A percentile compares a stretch with the other conserved stretches of the same genome.
Evolutionary conservation across 768 basidiomycete genomes (phyloP).

Genomic region (Phaeotremella skinneri): DNA sequence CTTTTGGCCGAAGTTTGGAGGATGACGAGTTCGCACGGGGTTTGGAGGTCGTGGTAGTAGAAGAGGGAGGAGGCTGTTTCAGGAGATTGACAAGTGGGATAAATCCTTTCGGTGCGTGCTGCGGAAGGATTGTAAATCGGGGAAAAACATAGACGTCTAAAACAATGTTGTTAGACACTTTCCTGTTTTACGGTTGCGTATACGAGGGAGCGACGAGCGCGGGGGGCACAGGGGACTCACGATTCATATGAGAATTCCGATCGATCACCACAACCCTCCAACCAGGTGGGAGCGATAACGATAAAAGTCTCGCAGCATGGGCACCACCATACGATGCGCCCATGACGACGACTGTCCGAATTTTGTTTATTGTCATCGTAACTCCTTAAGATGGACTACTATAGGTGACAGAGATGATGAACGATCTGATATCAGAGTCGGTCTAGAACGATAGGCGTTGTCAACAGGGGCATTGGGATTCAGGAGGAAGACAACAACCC

Average conservation of each 20-base stretch:
- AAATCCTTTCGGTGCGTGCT: conserved; percentile 45
- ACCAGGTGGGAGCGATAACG: conserved; percentile 31
- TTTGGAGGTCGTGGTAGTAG: conserved; percentile 10
- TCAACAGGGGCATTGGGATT: too few relatives aligned
- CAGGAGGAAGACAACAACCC: too few relatives aligned
- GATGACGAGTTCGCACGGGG: background rate
- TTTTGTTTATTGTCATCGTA: conserved; percentile 1
- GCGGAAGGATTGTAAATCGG: conserved; percentile 42
- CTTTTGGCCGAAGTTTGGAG: conserved; percentile 11
- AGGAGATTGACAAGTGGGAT: conserved; percentile 45
- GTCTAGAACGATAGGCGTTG: too few relatives aligned
- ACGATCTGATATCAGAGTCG: too few relatives aligned
- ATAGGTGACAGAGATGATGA: background rate
- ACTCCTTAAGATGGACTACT: too few relatives aligned
- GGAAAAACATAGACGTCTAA: conserved; percentile 52
- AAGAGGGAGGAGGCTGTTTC: conserved; percentile 8
- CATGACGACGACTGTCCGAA: conserved; percentile 41
- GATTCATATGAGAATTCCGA: conserved; percentile 48
- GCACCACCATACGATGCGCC: conserved; percentile 46
- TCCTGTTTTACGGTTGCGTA: background rate
- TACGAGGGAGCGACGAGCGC: background rate
- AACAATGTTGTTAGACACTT: too few relatives aligned
- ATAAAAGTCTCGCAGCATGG: conserved; percentile 29
- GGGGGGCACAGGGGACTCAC: conserved; percentile 26
- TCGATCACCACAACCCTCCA: conserved; percentile 48